These are phyloP conservation scores for Dothistroma pini DNA, from an alignment of 2,329 filamentous ascomycete genomes.

Conservation along the genomic window DNA sequence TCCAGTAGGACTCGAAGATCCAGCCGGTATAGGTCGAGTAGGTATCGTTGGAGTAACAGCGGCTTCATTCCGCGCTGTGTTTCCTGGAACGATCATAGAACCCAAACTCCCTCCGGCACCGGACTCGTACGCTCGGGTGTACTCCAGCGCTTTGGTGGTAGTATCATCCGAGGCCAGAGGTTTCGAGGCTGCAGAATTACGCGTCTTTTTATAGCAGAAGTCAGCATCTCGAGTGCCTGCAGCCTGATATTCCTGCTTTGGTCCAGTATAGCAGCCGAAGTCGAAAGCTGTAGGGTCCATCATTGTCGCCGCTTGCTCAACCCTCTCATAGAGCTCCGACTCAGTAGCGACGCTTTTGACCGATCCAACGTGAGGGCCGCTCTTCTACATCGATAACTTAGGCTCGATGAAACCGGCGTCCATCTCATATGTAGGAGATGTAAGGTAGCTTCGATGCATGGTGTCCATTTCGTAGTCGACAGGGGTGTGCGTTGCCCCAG, in stretches of 20 bases:
- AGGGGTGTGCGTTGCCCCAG: background rate
- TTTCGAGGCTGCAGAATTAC: background rate
- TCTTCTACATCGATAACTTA: background rate
- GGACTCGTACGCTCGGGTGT: background rate
- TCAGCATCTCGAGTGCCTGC: conserved; percentile 2
- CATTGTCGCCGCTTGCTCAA: background rate
- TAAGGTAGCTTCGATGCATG: background rate
- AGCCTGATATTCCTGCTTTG: background rate
- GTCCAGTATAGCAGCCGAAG: background rate
- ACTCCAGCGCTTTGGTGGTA: background rate
- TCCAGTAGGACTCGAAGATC: background rate
- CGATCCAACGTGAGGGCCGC: background rate
- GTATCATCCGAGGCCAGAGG: background rate
- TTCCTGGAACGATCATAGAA: conserved; percentile 1
- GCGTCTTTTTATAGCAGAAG: background rate
- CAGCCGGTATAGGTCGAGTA: background rate
- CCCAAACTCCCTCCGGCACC: background rate
- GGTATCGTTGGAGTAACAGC: background rate
- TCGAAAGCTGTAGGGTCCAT: background rate
- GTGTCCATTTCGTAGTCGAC: background rate
- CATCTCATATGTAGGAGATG: background rate
- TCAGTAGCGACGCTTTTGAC: background rate
- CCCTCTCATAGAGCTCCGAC: background rate
- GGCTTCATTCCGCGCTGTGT: background rate
- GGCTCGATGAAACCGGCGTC: background rate